Evolutionary conservation across 2,329 filamentous ascomycete genomes (phyloP).

Genomic region (Apiospora phragmitis): DNA sequence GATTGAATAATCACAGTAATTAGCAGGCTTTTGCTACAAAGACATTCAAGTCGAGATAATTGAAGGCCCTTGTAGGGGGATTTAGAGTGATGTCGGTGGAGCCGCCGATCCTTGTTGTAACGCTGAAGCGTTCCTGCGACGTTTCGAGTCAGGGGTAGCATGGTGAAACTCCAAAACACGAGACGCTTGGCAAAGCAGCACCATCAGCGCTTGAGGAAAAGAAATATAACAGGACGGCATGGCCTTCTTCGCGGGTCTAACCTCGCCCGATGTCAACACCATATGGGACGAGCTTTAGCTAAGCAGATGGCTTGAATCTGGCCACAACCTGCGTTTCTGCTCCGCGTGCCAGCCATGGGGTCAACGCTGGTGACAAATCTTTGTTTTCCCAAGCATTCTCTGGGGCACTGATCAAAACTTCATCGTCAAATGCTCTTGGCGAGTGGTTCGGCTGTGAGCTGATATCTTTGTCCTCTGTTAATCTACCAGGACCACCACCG

Average conservation of each 20-base stretch:
- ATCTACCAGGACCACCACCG: background rate
- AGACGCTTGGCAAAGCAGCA: background rate
- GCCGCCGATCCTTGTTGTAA: background rate
- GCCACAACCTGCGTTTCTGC: background rate
- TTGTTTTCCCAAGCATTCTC: background rate
- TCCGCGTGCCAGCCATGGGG: background rate
- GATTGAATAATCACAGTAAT: background rate
- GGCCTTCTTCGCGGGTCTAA: background rate
- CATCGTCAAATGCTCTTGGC: background rate
- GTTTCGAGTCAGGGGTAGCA: slow-evolving; percentile 9
- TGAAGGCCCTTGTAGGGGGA: background rate
- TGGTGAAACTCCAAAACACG: background rate
- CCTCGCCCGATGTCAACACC: background rate
- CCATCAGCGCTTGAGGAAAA: background rate
- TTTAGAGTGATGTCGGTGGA: background rate
- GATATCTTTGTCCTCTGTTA: background rate
- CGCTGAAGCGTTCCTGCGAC: background rate
- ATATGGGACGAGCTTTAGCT: background rate
- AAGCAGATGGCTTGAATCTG: background rate
- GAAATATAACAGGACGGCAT: background rate
- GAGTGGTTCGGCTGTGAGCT: background rate
- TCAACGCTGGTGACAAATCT: background rate
- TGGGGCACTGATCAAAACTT: background rate
- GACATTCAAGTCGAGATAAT: background rate
- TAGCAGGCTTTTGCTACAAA: background rate